phyloP scores from a whole-genome alignment of 257 asterid species.

The Lycium barbarum region DNA sequence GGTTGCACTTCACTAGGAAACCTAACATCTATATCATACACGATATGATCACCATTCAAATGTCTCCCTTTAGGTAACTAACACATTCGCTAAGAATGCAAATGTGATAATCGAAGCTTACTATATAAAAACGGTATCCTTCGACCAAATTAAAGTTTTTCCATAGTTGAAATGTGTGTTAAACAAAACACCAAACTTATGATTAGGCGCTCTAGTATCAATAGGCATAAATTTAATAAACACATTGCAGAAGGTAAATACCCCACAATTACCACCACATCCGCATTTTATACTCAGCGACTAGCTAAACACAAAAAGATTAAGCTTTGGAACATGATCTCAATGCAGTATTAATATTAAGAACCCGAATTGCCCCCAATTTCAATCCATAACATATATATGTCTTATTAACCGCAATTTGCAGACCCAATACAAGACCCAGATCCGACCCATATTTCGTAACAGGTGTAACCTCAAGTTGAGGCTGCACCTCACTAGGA shows the following conservation, averaged over 20 bases:
- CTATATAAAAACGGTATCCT: background rate
- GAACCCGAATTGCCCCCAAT: constrained; percentile 82
- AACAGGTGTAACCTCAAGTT: constrained; percentile 96
- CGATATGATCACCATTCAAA: constrained; percentile 66
- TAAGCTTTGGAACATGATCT: constrained; percentile 79
- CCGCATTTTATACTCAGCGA: background rate
- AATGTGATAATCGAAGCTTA: no score
- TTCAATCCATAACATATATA: constrained; percentile 93
- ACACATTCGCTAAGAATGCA: no score
- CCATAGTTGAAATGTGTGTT: background rate
- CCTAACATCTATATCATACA: constrained; percentile 81
- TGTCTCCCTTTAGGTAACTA: constrained; percentile 91
- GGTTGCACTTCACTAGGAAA: constrained; percentile 93
- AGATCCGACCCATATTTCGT: constrained; percentile 94
- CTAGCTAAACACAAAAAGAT: background rate
- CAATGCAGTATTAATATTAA: constrained; percentile 89
- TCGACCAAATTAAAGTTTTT: background rate
- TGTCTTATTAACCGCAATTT: constrained; percentile 89
- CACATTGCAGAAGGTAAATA: background rate
- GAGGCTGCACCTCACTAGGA: constrained; percentile 94
- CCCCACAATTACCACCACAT: background rate
- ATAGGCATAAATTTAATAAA: background rate
- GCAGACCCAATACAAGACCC: constrained; percentile 87
- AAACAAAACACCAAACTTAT: background rate
- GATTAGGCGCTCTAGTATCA: background rate